Evolutionary conservation across 495 filamentous ascomycete genomes (phyloP).

Genomic region (Hypoxylon intermedium): DNA sequence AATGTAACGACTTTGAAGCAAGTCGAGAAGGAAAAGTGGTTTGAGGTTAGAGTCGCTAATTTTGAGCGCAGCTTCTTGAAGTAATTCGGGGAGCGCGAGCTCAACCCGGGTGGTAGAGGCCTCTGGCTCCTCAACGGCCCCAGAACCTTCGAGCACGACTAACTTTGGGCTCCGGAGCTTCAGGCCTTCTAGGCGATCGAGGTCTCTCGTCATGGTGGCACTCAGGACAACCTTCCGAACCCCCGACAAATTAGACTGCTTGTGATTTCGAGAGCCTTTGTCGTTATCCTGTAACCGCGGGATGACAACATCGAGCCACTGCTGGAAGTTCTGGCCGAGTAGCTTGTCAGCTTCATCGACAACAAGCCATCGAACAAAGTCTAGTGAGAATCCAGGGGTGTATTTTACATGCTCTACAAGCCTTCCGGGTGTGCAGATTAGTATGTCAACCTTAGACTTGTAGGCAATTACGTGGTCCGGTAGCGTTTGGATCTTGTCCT

Average conservation of each 20-base stretch:
- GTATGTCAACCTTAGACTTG: constrained; percentile 78
- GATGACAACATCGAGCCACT: constrained; percentile 82
- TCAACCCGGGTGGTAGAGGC: constrained; percentile 36
- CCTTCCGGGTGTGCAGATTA: constrained; percentile 91
- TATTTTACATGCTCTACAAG: constrained; percentile 88
- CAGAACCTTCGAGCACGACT: constrained; percentile 69
- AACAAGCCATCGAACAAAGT: constrained; percentile 81
- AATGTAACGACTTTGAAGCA: constrained; percentile 59
- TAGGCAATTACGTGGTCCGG: constrained; percentile 68
- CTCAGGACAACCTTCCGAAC: constrained; percentile 81
- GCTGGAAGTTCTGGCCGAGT: constrained; percentile 89
- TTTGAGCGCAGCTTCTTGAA: constrained; percentile 76
- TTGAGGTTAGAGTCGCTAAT: constrained; percentile 79
- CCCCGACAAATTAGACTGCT: constrained; percentile 55
- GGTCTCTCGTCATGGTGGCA: constrained; percentile 91
- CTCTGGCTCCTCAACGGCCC: constrained; percentile 35
- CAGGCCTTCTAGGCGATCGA: constrained; percentile 77
- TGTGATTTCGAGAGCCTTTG: constrained; percentile 53
- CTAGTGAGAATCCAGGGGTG: constrained; percentile 79
- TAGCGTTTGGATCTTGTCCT: constrained; percentile 47
- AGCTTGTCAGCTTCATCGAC: constrained; percentile 95
- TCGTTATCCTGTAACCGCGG: constrained; percentile 62
- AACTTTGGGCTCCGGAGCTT: constrained; percentile 76
- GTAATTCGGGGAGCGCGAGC: constrained; percentile 69
- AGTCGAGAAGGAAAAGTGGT: constrained; percentile 76